Conservation (phyloP, 805 yeast species). For the Ogataea pignaliae region DNA sequence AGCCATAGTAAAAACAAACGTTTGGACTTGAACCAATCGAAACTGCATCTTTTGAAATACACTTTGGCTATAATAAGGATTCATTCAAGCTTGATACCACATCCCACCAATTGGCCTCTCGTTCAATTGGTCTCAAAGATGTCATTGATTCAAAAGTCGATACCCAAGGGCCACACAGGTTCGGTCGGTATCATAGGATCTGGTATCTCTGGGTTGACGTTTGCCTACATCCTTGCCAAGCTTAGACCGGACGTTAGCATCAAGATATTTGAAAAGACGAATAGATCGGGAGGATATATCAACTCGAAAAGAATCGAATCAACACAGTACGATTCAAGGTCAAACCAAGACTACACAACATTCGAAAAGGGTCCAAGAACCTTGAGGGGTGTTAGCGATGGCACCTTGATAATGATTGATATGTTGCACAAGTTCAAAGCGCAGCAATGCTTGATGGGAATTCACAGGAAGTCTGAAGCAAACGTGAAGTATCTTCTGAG, state of each 20-base stretch:
- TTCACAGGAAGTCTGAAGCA: constrained; percentile 54
- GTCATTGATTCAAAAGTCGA: constrained; percentile 8
- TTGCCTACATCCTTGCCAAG: constrained; percentile 59
- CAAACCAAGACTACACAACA: constrained; percentile 25
- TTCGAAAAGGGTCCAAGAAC: constrained; percentile 93
- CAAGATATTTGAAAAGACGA: constrained; percentile 53
- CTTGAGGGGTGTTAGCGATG: constrained; percentile 75
- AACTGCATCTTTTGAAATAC: no score
- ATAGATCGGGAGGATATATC: constrained; percentile 78
- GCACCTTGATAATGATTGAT: constrained; percentile 66
- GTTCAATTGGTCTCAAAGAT: neutral
- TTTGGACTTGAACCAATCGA: no score
- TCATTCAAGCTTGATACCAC: neutral
- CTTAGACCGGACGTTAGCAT: constrained; percentile 75
- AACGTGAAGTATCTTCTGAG: constrained; percentile 66
- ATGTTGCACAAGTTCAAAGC: constrained; percentile 45
- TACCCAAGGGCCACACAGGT: constrained; percentile 26
- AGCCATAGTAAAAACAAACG: no score
- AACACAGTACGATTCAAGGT: constrained; percentile 21
- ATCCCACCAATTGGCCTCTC: neutral
- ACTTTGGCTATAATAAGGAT: no score
- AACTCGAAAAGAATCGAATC: constrained; percentile 41
- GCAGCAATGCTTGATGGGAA: constrained; percentile 50
- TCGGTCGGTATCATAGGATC: constrained; percentile 75
- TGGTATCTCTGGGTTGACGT: constrained; percentile 83